Base-by-base conservation (phyloP, 2,329 filamentous ascomycete genomes). In the Phoma sp. region DNA sequence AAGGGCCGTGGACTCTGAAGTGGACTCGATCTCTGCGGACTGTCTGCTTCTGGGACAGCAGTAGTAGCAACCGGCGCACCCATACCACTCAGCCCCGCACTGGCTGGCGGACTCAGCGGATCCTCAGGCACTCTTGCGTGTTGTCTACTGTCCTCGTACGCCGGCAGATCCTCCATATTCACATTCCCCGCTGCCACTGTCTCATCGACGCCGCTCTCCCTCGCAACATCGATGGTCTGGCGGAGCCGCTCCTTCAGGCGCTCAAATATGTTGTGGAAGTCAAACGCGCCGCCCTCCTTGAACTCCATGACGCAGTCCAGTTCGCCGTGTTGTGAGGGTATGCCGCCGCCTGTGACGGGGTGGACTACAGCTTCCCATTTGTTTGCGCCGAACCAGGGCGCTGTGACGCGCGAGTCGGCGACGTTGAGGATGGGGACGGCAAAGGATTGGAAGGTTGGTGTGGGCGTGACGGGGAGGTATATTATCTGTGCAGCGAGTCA, bases 201-300 rank as follows among this genome's bases (percentile, higher is more conserved):
- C 81, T 81, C n/a, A 9, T 67, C 65, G 6, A 66, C 59, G 3
- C 87, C 88, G 59, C 83, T 86, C 66, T 90, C 88, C 49, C 87
- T 78, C 26, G 88, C 87, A 53, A 90, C 83, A 50, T 95, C 90
- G 30, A 92, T 85, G 7, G 88, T 91, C 66, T 97, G 91, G 60
- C 89, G 84, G 50, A 96, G 78, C 6, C 92, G 84, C 70, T 96
- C 93, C 71, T 91, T 92, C 60, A 97, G 87, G 50, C 89, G 83
- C 66, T 96, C 91, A 69, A 93, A 96, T 46, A 85, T 85, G 43
- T 86, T 84, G 66, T 93, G 88, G 70, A 96, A 98, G 64, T 96
- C 92, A 73, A 90, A 95, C 53, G 93, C 93, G n/a, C 93, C 93
- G 36, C 93, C 93, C 59, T 98, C 93, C 71, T 92, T 93, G 80